These are phyloP conservation scores for Cyclotella sp. DNA, from an alignment of 108 stramenopile genomes.

Conservation along the genomic window DNA sequence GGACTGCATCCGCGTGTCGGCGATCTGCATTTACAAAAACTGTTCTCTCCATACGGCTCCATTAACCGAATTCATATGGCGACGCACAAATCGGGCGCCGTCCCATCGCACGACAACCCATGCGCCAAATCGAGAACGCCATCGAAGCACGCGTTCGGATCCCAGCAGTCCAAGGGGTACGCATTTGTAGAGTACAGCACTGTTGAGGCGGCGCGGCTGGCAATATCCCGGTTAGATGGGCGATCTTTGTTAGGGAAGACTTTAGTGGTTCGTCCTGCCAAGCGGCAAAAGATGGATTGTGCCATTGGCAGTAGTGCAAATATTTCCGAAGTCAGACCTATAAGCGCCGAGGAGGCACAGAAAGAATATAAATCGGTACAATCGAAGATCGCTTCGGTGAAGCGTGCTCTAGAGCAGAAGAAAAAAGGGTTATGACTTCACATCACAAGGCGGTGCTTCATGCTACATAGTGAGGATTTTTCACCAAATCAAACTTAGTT, in stretches of 20 bases:
- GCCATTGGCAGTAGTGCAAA: background rate
- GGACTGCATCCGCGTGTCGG: constrained; percentile 45
- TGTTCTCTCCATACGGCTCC: constrained; percentile 50
- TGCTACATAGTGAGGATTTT: too few species aligned
- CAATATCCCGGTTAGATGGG: constrained; percentile 40
- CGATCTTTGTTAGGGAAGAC: constrained; percentile 35
- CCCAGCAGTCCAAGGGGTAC: constrained; percentile 44
- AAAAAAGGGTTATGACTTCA: constrained; percentile 1
- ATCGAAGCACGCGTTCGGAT: constrained; percentile 23
- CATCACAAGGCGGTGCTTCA: background rate
- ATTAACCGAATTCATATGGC: constrained; percentile 40
- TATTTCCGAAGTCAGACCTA: background rate
- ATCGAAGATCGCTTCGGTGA: constrained; percentile 45
- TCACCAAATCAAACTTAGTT: constrained; percentile 1
- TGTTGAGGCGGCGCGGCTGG: constrained; percentile 45
- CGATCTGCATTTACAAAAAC: constrained; percentile 43
- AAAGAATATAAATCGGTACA: constrained; percentile 34
- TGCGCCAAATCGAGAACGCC: constrained; percentile 26
- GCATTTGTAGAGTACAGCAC: constrained; percentile 45
- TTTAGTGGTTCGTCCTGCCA: constrained; percentile 37
- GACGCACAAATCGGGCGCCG: constrained; percentile 22
- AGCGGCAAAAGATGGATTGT: constrained; percentile 20
- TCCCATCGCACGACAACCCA: background rate
- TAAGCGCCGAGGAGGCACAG: constrained; percentile 28
- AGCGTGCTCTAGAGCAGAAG: constrained; percentile 44